These are phyloP conservation scores for Aureobasidium uvarum DNA, from an alignment of 2,329 filamentous ascomycete genomes.

Conservation along the genomic window DNA sequence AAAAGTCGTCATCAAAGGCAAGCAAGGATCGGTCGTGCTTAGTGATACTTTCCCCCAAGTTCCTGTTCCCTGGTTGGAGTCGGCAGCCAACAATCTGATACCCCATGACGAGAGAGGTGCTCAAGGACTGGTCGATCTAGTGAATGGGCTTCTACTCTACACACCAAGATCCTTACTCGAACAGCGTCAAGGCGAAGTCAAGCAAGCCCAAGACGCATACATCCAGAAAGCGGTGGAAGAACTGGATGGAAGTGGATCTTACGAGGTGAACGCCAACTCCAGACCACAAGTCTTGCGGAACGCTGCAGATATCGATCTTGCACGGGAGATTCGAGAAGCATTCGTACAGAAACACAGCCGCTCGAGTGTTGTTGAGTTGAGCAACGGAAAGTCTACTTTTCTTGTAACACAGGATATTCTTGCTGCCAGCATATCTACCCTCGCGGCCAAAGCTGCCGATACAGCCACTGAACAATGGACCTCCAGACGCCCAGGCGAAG, in stretches of 20 bases:
- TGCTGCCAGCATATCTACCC: neutral
- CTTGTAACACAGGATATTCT: neutral
- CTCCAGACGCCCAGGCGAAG: constrained; percentile 10
- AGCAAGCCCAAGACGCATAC: constrained; percentile 5
- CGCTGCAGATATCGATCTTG: neutral
- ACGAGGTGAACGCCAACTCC: neutral
- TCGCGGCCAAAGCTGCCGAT: neutral
- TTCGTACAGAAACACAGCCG: neutral
- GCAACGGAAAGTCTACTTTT: neutral
- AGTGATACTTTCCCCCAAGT: constrained; percentile 2
- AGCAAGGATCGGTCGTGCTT: neutral
- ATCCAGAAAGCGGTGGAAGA: neutral
- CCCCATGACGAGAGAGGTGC: neutral
- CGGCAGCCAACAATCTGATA: neutral
- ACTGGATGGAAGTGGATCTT: neutral
- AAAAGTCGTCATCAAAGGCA: neutral
- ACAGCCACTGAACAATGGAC: constrained; percentile 1
- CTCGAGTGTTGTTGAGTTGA: neutral
- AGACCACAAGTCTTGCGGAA: neutral
- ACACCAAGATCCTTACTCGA: neutral
- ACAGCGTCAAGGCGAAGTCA: neutral
- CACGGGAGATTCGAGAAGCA: neutral
- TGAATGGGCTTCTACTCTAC: neutral
- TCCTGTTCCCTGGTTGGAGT: neutral
- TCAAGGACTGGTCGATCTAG: neutral